Percentiles rank a stretch among this genome's conserved stretches.
These are phyloP conservation scores for Westerdykella ornata DNA, from an alignment of 2,329 filamentous ascomycete genomes.

Conservation along the genomic window DNA sequence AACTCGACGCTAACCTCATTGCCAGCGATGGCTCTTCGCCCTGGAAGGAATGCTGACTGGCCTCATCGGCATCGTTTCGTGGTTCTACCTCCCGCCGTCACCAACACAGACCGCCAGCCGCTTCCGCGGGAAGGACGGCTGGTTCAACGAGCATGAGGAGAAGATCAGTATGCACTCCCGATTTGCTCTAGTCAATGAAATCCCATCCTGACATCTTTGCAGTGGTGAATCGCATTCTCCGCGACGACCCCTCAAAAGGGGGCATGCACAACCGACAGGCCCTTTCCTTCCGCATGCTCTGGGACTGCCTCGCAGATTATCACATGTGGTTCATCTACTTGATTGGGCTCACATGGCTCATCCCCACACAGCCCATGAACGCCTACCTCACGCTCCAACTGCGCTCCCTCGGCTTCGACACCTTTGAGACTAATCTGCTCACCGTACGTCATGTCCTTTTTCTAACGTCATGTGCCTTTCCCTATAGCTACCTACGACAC, in stretches of 20 bases:
- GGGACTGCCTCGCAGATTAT: slow-evolving; percentile 48
- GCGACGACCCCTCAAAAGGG: slow-evolving; percentile 53
- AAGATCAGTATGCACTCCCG: slow-evolving; percentile 46
- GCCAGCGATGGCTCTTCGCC: slow-evolving; percentile 47
- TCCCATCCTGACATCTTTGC: slow-evolving; percentile 2
- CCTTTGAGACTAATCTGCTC: slow-evolving; percentile 36
- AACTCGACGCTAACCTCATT: not conserved
- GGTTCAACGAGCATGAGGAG: slow-evolving; percentile 62
- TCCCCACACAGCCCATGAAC: slow-evolving; percentile 27
- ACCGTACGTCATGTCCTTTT: slow-evolving; percentile 17
- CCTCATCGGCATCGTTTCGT: slow-evolving; percentile 32
- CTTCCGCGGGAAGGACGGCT: slow-evolving; percentile 56
- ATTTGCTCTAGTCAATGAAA: not conserved
- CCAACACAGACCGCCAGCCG: slow-evolving; percentile 58
- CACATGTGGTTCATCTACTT: slow-evolving; percentile 47
- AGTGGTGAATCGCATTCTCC: slow-evolving; percentile 56
- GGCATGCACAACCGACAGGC: slow-evolving; percentile 56
- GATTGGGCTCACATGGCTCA: slow-evolving; percentile 32
- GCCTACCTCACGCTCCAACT: slow-evolving; percentile 35
- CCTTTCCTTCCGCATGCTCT: slow-evolving; percentile 44
- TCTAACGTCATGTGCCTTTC: no score
- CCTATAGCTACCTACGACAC: not conserved
- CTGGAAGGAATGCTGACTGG: slow-evolving; percentile 37
- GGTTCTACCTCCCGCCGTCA: slow-evolving; percentile 41
- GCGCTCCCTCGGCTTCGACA: slow-evolving; percentile 29